Conservation (phyloP, 1,284 basidiomycete species). For the Puccinia hordei region DNA sequence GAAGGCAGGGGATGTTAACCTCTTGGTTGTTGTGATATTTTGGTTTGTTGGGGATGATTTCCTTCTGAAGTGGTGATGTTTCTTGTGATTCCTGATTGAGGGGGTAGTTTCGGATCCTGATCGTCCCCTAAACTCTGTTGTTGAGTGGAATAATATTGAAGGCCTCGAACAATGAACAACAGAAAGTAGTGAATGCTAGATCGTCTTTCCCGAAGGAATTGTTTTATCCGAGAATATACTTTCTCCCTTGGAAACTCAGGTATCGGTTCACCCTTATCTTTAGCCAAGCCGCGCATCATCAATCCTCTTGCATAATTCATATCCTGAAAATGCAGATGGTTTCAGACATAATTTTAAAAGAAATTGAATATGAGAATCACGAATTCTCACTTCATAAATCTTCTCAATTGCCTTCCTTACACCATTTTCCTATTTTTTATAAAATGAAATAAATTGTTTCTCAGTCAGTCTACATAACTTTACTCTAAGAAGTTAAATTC, state of each 20-base stretch:
- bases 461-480: not conserved
- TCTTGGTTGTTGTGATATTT: no score
- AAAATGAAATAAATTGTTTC: no score
- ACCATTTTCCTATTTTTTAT: conserved; percentile 21
- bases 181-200: not conserved
- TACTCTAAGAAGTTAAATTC: not conserved
- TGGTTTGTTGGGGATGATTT: not conserved
- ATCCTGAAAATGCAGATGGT: not conserved
- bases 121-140: not conserved
- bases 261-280: not conserved
- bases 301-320: conserved; percentile 1
- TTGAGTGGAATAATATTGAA: not conserved
- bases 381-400: conserved; percentile 6
- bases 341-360: not conserved
- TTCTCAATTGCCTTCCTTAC: conserved; percentile 6
- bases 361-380: not conserved
- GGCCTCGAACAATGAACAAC: not conserved
- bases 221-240: not conserved
- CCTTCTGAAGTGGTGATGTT: not conserved
- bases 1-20: no score
- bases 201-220: not conserved
- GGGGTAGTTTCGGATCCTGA: not conserved
- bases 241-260: not conserved
- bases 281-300: not conserved
- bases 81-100: not conserved